Conservation (phyloP, 2,329 filamentous ascomycete species). For the Lasiodiplodia theobromae region DNA sequence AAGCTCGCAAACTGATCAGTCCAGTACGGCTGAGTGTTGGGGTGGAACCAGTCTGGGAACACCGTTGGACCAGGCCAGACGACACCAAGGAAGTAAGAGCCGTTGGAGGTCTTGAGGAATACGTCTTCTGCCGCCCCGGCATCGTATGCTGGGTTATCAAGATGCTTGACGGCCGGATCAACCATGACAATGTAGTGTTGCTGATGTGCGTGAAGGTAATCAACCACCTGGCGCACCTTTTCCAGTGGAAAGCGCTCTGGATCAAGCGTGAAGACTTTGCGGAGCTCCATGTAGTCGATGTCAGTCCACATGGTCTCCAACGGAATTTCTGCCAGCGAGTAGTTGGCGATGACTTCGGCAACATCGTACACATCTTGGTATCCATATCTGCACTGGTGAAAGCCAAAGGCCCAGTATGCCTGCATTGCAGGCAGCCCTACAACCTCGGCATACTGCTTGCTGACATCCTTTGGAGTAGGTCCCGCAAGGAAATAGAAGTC, state of each 20-base stretch:
- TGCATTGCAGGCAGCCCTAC: conserved; percentile 58
- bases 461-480: conserved; percentile 54
- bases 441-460: conserved; percentile 59
- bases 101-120: conserved; percentile 64
- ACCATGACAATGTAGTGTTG: conserved; percentile 82
- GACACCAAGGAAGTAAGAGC: conserved; percentile 65
- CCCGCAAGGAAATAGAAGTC: conserved; percentile 66
- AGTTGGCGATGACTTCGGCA: conserved; percentile 72
- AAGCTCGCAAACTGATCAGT: conserved; percentile 70
- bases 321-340: conserved; percentile 69
- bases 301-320: conserved; percentile 78
- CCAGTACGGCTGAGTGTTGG: conserved; percentile 72
- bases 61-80: conserved; percentile 79
- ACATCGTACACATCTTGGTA: conserved; percentile 68
- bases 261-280: conserved; percentile 70
- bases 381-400: conserved; percentile 61
- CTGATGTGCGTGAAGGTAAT: conserved; percentile 69
- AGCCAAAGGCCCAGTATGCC: conserved; percentile 61
- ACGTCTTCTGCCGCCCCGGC: conserved; percentile 65
- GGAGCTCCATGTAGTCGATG: conserved; percentile 71
- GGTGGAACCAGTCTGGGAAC: conserved; percentile 80
- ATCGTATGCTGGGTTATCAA: conserved; percentile 64
- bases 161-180: conserved; percentile 66
- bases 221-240: conserved; percentile 70
- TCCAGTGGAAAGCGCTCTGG: conserved; percentile 67